Evolutionary conservation across 768 basidiomycete genomes (phyloP), one percentile per base, ranked within the genome.

Genomic region (Rubroboletus satanas): DNA sequence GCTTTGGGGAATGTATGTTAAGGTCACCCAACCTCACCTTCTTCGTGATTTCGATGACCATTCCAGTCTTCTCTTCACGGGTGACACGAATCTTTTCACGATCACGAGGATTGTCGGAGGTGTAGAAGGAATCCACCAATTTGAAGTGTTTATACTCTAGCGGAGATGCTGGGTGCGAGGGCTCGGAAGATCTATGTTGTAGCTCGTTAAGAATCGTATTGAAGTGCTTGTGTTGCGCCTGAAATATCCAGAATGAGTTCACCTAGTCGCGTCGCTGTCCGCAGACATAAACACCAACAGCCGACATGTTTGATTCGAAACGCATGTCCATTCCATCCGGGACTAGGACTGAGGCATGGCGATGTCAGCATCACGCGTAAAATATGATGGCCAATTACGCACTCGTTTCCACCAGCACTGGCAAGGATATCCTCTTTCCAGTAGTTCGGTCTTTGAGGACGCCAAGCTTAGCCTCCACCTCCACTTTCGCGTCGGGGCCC

Each of bases 251-350:
- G 45, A 17, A 48, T 61, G 54, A 62, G 61, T 54, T 46, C 39
- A 54, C 32, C 21, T 18, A 18, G 62, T 49, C 44, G 43, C 6
- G 26, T 62, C 51, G 42, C 29, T 17, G 17, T 50, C 33, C 43
- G 43, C 45, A 36, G 53, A 38, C 42, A 45, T 46, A 52, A 53
- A 56, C 28, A 79, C 88, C 65, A 67, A 96, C 92, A 59, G 78
- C 73, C 41, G 90, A 82, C 95, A 99, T 98, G 67, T 96, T 94
- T 56, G 92, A 89, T 69, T 94, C 90, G 70, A 98, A 98, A 12
- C 85, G 84, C 52, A 84, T 67, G 47, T 90, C 85, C 4, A 81
- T 57, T 33, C 68, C 73, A 49, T 86, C 82, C 9, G 87, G 84
- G 5, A 72, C 60, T 6, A 96, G 73, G 57, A 95, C 93, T 97